These are phyloP conservation scores for Myotisia sp. DNA, from an alignment of 2,329 filamentous ascomycete species.

Conservation along the genomic window DNA sequence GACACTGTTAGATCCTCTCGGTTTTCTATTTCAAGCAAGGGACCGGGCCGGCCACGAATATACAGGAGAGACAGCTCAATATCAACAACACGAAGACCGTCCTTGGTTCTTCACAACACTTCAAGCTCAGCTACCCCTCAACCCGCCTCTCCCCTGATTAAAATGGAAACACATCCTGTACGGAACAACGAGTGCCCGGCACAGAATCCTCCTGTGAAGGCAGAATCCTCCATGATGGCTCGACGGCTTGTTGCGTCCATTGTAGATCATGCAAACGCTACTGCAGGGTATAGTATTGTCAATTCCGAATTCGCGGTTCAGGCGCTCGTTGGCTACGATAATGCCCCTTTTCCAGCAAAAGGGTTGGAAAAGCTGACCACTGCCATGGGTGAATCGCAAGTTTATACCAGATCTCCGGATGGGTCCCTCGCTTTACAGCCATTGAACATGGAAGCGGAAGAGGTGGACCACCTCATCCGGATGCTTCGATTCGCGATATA, in stretches of 20 bases:
- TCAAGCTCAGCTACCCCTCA: constrained; percentile 11
- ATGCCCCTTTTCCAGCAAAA: constrained; percentile 27
- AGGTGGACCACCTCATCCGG: constrained; percentile 29
- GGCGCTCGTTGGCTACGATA: constrained; percentile 29
- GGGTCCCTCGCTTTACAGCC: constrained; percentile 27
- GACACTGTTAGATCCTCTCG: constrained; percentile 32
- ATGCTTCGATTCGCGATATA: constrained; percentile 32
- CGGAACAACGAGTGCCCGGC: constrained; percentile 1
- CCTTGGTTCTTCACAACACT: constrained; percentile 4
- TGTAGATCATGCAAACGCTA: constrained; percentile 32
- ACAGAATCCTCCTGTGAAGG: constrained; percentile 6
- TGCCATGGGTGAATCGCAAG: constrained; percentile 32
- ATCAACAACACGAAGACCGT: neutral
- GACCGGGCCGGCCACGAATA: constrained; percentile 17
- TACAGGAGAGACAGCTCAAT: constrained; percentile 12
- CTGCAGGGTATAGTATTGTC: constrained; percentile 31
- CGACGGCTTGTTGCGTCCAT: constrained; percentile 30
- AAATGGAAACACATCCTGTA: neutral
- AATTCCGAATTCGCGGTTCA: constrained; percentile 31
- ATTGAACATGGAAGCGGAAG: constrained; percentile 31
- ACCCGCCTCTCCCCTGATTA: neutral
- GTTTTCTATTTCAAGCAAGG: constrained; percentile 15
- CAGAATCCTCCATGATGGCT: constrained; percentile 15
- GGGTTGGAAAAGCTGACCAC: constrained; percentile 31
- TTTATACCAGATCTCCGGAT: constrained; percentile 26